Base-by-base conservation (phyloP, 2,329 filamentous ascomycete species). In the Cordyceps tenuipes region DNA sequence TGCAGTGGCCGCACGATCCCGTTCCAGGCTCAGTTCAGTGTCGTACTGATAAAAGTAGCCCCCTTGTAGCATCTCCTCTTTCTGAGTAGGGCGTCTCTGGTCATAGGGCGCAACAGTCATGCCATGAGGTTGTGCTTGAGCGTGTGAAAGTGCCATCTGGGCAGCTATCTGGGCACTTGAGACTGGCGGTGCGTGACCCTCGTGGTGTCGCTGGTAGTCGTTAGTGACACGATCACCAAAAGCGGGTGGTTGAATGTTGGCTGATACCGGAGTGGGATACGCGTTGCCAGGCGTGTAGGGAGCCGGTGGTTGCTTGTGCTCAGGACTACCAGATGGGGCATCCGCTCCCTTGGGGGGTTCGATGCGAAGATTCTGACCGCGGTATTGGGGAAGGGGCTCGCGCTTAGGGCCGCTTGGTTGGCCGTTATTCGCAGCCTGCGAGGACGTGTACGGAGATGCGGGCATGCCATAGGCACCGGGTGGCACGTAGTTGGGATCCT, bases 31-130 rank as follows among this genome's bases (percentile, higher is more conserved):
- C 5, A 99, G 81, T 67, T 91, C 87, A 62, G 85, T 82, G 69
- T 90, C 86, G 64, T 88, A 92, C 7, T 90, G 89, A 62, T 86
- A 86, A 73, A 91, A 97, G n/a, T 84, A 81, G 46, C 89, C 82
- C 13, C 90, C 90, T 36, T 80, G 80, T 17, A 96, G 77, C 93
- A 97, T 97, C 71, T 94, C 91, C 62, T 95, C 89, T 73, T 94
- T 94, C 70, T 96, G 90, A 1, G 86, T 88, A 6, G 57, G 49
- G 62, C 80, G 75, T 67, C 71, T 67, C 48, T 68, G 67, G 2
- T 76, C 73, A 61, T 79, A 81, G 5, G 49, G 41, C 17, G 48
- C 49, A 39, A 59, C 57, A 7, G 57, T 19, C 49, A 59, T 13
- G 57, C 46, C 41, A 15, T 81, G 79, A 8, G 80, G 34, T 19